phyloP scores from a whole-genome alignment of 768 basidiomycete species.

The Boletales sp. region DNA sequence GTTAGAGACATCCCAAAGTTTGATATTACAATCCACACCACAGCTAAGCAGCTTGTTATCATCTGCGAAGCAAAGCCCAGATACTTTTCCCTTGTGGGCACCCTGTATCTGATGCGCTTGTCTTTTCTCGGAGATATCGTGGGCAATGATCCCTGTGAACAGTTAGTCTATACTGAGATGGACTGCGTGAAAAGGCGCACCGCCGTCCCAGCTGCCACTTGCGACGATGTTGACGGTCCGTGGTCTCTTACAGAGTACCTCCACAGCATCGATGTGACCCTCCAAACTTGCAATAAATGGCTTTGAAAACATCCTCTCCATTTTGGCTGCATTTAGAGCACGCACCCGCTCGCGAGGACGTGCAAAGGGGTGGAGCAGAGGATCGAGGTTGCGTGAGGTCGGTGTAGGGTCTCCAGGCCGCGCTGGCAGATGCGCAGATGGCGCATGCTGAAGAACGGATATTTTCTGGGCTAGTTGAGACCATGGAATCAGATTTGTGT shows the following conservation, averaged over 20 bases:
- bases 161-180: not conserved
- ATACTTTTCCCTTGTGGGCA: slow-evolving; percentile 84
- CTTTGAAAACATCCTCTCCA: slow-evolving; percentile 97
- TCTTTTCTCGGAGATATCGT: slow-evolving; percentile 64
- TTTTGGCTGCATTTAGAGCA: slow-evolving; percentile 92
- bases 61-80: slow-evolving; percentile 74
- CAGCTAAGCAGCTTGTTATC: slow-evolving; percentile 67
- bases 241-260: slow-evolving; percentile 71
- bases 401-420: slow-evolving; percentile 85
- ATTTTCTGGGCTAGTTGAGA: slow-evolving; percentile 59
- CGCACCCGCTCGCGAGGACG: slow-evolving; percentile 90
- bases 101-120: slow-evolving; percentile 54
- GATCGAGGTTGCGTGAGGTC: slow-evolving; percentile 87
- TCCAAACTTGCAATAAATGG: slow-evolving; percentile 89
- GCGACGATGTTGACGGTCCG: slow-evolving; percentile 75
- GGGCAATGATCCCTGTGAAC: slow-evolving; percentile 72
- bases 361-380: slow-evolving; percentile 93
- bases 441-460: slow-evolving; percentile 80
- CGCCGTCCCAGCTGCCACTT: slow-evolving; percentile 95
- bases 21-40: slow-evolving; percentile 78
- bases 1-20: slow-evolving; percentile 63
- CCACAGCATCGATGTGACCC: slow-evolving; percentile 94
- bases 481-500: not conserved
- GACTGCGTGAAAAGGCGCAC: slow-evolving; percentile 41
- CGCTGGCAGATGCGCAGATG: slow-evolving; percentile 65